These are phyloP conservation scores for Aspergillus hortae DNA, from an alignment of 2,329 filamentous ascomycete species.

Conservation along the genomic window DNA sequence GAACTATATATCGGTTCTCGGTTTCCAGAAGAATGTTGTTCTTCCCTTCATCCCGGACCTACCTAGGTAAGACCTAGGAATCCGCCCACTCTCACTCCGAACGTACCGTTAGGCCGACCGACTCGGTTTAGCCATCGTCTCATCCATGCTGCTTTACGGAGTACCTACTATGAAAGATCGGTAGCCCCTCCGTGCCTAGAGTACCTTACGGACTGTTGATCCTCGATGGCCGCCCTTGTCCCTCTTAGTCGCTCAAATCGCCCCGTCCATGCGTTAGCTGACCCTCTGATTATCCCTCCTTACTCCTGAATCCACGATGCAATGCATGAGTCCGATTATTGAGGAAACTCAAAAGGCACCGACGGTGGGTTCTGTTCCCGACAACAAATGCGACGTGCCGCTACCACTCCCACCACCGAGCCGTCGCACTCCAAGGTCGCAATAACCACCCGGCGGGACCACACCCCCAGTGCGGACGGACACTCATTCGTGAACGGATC, in stretches of 20 bases:
- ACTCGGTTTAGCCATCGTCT: background rate
- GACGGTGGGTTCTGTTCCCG: background rate
- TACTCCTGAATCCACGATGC: background rate
- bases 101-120: background rate
- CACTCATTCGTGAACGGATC: background rate
- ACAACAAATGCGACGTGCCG: background rate
- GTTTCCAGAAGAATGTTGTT: background rate
- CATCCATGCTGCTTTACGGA: too few species aligned
- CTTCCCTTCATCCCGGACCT: constrained; percentile 7
- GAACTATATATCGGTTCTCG: background rate
- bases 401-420: background rate
- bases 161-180: too few species aligned
- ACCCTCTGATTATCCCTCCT: background rate
- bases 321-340: too few species aligned
- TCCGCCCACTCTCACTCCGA: background rate
- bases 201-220: too few species aligned
- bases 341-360: background rate
- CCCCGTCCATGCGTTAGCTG: background rate
- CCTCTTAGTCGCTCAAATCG: background rate
- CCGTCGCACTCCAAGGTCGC: constrained; percentile 2
- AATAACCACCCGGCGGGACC: background rate
- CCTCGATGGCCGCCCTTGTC: too few species aligned
- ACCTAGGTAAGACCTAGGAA: background rate
- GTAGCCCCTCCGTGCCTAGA: too few species aligned
- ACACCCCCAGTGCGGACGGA: background rate